A percentile compares a stretch with the other conserved stretches of the same genome.
phyloP scores from a whole-genome alignment of 2,329 filamentous ascomycete genomes.

The Arthrobotrys megalospora region DNA sequence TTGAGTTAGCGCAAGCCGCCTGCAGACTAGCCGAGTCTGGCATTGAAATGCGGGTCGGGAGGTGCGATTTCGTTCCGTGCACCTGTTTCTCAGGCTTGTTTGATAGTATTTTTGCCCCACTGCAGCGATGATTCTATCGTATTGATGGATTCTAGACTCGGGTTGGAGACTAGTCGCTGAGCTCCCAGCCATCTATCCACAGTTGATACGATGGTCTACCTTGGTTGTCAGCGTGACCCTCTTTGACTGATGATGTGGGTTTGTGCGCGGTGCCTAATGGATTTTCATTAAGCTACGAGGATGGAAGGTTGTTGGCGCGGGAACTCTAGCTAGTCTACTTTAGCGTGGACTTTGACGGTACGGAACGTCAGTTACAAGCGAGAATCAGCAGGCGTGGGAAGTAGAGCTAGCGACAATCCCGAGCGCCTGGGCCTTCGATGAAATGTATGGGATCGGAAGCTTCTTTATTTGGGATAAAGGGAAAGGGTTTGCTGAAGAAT shows the following conservation, averaged over 20 bases:
- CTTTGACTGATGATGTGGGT: background rate
- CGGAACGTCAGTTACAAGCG: slow-evolving; percentile 38
- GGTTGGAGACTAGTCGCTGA: too few relatives aligned
- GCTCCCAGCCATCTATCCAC: background rate
- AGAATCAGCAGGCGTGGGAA: slow-evolving; percentile 30
- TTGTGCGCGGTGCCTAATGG: background rate
- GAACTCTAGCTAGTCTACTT: slow-evolving; percentile 19
- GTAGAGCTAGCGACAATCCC: slow-evolving; percentile 4
- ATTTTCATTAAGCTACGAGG: background rate
- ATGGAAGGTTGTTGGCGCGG: slow-evolving; percentile 3
- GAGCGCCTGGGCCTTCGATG: background rate
- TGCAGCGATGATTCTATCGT: background rate
- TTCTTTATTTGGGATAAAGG: slow-evolving; percentile 15
- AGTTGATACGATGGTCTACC: background rate
- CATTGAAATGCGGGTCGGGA: slow-evolving; percentile 31
- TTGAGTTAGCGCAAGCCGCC: background rate
- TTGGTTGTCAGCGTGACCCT: background rate
- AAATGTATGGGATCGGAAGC: background rate
- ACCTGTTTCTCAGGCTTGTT: background rate
- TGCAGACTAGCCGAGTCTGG: slow-evolving; percentile 15
- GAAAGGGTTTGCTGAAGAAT: background rate
- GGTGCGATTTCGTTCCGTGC: slow-evolving; percentile 26
- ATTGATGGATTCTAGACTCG: background rate
- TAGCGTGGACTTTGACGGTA: slow-evolving; percentile 12
- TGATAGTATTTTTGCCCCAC: background rate